Base-by-base conservation (phyloP, 1,284 basidiomycete genomes). In the Microstroma glucosiphilum region DNA sequence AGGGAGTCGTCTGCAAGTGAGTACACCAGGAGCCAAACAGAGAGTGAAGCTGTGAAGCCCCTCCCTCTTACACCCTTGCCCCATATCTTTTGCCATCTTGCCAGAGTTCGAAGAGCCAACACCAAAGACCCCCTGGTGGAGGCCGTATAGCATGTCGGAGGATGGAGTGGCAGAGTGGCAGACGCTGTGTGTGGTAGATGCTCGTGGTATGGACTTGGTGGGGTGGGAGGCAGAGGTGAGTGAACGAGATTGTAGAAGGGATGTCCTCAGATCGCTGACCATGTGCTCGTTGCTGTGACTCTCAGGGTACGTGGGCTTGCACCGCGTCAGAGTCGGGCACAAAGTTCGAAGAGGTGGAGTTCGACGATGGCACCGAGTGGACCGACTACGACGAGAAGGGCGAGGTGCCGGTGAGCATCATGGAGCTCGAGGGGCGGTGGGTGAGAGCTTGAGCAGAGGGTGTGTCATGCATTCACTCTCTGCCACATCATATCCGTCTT, bases 301-400 rank as follows among this genome's bases (percentile, higher is more conserved):
- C 6, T 2, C 42, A 70, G 64, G 69, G 72, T 0, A 48, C 58
- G 0, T 79, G 76, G 76, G 62, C 60, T 17, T 77, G 76, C 61
- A 57, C 60, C 19, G 71, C 71, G 12, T 37, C 57, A 11, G 72
- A 71, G 55, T 71, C 68, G 2, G 60, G 61, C 4, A 77, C 71
- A 2, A 46, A 41, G 1, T 78, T 77, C 55, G 66, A 68, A 42
- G 63, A 62, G 0, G 68, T 79, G 30, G 69, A 72, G 56, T 78
- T 79, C 30, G 77, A 79, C 9, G 76, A 75, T 7, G 71, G 71
- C 40, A 57, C 48, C 0, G 77, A 77, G 43, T 79, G 77, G 77
- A 76, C 75, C 62, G 77, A 79, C 55, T 79, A 79, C 46, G 77
- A 79, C 60, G 77, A 79, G 62, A 75, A 75, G 67, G 67, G 62